Evolutionary conservation across 805 yeast genomes (phyloP), one percentile per base, ranked within the genome.

Genomic region (Wickerhamiella sergipiensis): DNA sequence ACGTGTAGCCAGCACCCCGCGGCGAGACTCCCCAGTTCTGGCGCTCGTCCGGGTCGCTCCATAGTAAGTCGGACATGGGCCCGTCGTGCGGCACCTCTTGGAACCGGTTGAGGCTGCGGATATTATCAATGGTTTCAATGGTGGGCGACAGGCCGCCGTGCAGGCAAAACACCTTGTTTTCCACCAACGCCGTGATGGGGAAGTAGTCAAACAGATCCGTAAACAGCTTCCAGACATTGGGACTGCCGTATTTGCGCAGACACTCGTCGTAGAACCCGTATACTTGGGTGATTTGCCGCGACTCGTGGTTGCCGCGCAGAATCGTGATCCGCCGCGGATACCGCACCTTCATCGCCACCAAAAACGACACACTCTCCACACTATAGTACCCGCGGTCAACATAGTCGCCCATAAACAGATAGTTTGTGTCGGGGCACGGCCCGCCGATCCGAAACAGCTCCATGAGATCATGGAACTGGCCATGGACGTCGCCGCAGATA

Each of bases 21-120:
- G 97, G 96, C 65, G 90, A 81, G 60, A 89, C 88, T 56, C 96
- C 97, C 97, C 97, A 89, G 62, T 95, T 95, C 60, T 95, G 95
- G 65, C 96, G 76, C 68, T 89, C 96, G 67, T 89, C 97, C 18
- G 97, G 97, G 67, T 89, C 97, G 6, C 94, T 83, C 97, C 97
- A 89, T 59, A 89, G 74, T 63, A 89, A 74, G 66, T 89, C 97
- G 71, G 96, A 87, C 96, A 89, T 88, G 60, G 96, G 95, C 45
- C 97, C 97, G 68, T 89, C 96, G 65, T 89, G 97, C 48, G 97
- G 97, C 50, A 89, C 96, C 72, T 89, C 97, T 72, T 89, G 96
- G 70, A 86, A 81, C 73, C 97, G 79, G 72, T 86, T 85, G 59
- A 89, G 76, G 64, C 85, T 95, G 67, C 96, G 78, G 44, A 89